These are phyloP conservation scores for Lyophyllum atratum DNA, from an alignment of 768 basidiomycete genomes.

Conservation along the genomic window DNA sequence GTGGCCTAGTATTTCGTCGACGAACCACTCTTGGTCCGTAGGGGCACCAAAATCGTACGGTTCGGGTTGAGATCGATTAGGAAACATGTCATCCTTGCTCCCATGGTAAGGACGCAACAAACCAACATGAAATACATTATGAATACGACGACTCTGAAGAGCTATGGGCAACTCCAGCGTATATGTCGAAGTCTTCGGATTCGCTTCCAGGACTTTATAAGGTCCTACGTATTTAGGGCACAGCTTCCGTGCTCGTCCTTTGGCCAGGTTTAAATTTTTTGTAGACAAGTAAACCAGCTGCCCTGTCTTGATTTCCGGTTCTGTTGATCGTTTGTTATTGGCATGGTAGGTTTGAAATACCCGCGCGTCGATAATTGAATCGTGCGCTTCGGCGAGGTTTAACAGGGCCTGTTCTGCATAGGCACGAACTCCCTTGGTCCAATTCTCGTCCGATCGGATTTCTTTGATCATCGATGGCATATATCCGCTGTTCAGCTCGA, in stretches of 20 bases:
- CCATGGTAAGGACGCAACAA: slow-evolving; percentile 28
- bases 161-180: neutral
- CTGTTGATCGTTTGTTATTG: slow-evolving; percentile 21
- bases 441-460: neutral
- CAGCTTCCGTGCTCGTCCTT: slow-evolving; percentile 29
- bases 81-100: slow-evolving; percentile 36
- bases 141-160: slow-evolving; percentile 17
- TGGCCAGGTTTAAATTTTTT: slow-evolving; percentile 33
- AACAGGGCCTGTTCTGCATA: slow-evolving; percentile 22
- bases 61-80: slow-evolving; percentile 21
- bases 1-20: slow-evolving; percentile 32
- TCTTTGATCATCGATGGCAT: slow-evolving; percentile 23
- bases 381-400: slow-evolving; percentile 31
- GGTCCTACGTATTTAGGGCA: slow-evolving; percentile 41
- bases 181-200: slow-evolving; percentile 26
- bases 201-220: slow-evolving; percentile 24
- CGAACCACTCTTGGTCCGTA: slow-evolving; percentile 35
- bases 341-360: slow-evolving; percentile 31
- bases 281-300: neutral
- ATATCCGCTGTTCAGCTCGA: slow-evolving; percentile 27
- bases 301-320: slow-evolving; percentile 17
- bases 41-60: slow-evolving; percentile 38
- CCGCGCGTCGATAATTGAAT: slow-evolving; percentile 35
- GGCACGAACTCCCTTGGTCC: slow-evolving; percentile 17
- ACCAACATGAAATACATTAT: slow-evolving; percentile 35